Percentiles rank a stretch among this genome's conserved stretches.
Conservation (phyloP, 306 rosid genomes). For the Calophaca sinica region DNA sequence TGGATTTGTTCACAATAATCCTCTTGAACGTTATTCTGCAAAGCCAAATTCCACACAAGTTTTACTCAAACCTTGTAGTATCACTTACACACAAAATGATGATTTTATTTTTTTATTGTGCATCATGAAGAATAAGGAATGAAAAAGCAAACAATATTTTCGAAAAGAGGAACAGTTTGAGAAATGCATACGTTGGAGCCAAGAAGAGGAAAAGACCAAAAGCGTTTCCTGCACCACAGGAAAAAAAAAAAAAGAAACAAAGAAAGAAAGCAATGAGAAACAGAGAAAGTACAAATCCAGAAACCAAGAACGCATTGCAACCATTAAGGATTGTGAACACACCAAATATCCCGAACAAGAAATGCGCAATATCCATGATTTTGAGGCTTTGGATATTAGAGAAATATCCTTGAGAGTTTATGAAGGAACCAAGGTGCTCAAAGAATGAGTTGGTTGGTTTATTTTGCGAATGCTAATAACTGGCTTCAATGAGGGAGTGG, state of each 20-base stretch:
- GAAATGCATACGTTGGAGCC: conserved; percentile 68
- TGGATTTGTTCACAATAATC: conserved; percentile 57
- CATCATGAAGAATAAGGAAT: neutral
- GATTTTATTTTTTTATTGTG: neutral
- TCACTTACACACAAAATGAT: neutral
- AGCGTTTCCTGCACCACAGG: conserved; percentile 67
- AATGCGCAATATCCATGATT: conserved; percentile 58
- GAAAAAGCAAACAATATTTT: neutral
- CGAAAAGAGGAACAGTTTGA: neutral
- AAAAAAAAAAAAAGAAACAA: neutral
- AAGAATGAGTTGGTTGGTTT: too few relatives aligned
- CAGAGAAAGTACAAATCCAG: neutral
- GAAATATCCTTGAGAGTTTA: conserved; percentile 18
- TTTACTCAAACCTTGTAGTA: neutral
- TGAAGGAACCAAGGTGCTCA: neutral
- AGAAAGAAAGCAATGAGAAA: conserved; percentile 17
- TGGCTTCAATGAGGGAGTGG: neutral
- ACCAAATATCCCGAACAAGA: conserved; percentile 82
- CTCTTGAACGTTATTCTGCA: conserved; percentile 82
- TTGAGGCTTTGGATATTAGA: conserved; percentile 28
- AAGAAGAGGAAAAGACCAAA: conserved; percentile 88
- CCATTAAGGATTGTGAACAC: neutral
- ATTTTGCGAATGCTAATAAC: neutral
- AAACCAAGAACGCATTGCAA: neutral
- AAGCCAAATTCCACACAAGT: neutral